A percentile compares a stretch with the other conserved stretches of the same genome.
These are phyloP conservation scores for Cinnamomum chago DNA, from an alignment of 164 flowering plant genomes.

Conservation along the genomic window DNA sequence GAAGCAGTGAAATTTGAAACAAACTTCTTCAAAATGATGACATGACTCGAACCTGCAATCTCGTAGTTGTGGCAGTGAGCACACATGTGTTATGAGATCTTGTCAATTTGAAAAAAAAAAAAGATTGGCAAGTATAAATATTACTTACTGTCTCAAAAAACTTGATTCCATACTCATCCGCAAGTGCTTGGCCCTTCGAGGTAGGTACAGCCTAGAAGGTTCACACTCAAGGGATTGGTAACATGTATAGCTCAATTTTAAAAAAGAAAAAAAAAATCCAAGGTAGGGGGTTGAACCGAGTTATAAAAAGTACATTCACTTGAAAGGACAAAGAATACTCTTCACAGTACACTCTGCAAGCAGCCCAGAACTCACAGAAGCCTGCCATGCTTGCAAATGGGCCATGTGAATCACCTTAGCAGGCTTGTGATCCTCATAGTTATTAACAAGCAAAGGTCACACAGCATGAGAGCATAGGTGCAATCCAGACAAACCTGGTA, in stretches of 20 bases:
- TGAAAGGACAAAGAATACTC: not conserved
- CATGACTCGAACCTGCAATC: no score
- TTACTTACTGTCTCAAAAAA: constrained; percentile 84
- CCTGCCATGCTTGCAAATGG: not conserved
- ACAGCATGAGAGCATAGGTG: not conserved
- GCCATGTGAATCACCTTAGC: not conserved
- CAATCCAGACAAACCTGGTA: not conserved
- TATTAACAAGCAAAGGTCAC: not conserved
- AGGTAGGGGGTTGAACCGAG: not conserved
- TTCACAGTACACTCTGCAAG: not conserved
- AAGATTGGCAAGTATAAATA: not conserved
- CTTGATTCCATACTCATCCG: constrained; percentile 90
- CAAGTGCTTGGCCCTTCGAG: constrained; percentile 83
- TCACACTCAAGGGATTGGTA: not conserved
- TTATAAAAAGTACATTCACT: not conserved
- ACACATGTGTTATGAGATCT: no score
- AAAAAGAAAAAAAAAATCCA: not conserved
- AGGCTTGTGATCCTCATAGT: not conserved
- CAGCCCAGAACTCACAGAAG: not conserved
- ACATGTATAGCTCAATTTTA: not conserved
- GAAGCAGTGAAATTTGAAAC: no score
- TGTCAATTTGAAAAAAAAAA: not conserved
- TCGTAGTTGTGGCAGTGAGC: no score
- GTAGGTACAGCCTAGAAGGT: constrained; percentile 72
- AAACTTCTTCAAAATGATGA: no score